phyloP scores from a whole-genome alignment of 2,329 filamentous ascomycete species.

The Penicillium sp. region DNA sequence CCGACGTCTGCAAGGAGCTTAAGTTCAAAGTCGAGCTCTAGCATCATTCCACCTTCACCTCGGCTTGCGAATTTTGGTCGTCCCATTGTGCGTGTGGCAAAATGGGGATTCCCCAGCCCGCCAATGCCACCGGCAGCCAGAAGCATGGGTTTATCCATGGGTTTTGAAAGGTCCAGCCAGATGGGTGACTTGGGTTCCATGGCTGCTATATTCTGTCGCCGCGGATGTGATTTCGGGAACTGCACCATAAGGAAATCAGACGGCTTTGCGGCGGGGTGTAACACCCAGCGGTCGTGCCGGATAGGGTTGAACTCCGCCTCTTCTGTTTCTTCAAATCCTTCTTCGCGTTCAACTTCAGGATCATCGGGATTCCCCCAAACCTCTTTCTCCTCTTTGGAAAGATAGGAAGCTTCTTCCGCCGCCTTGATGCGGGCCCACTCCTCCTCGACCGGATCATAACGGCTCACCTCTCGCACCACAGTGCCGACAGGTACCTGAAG shows the following conservation, averaged over 20 bases:
- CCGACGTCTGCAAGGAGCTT: constrained; percentile 93
- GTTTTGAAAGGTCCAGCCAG: constrained; percentile 61
- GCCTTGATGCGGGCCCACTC: constrained; percentile 42
- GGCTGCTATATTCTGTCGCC: constrained; percentile 51
- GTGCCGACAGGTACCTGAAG: constrained; percentile 90
- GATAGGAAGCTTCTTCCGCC: constrained; percentile 47
- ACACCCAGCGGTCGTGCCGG: constrained; percentile 65
- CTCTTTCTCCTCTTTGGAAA: constrained; percentile 26
- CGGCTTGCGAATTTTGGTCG: constrained; percentile 81
- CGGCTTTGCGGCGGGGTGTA: constrained; percentile 70
- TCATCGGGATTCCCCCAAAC: constrained; percentile 10
- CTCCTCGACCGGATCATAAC: constrained; percentile 66
- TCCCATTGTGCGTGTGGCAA: constrained; percentile 64
- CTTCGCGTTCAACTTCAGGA: background rate
- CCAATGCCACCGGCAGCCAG: constrained; percentile 81
- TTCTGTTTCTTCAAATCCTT: constrained; percentile 28
- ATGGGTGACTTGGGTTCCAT: constrained; percentile 67
- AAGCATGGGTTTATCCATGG: constrained; percentile 73
- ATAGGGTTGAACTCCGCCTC: constrained; percentile 36
- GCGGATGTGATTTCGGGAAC: constrained; percentile 50
- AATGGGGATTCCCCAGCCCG: constrained; percentile 88
- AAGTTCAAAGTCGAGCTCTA: constrained; percentile 78
- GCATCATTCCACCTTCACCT: constrained; percentile 67
- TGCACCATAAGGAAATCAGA: constrained; percentile 57
- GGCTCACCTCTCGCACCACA: constrained; percentile 70